Base-by-base conservation (phyloP, 441 rosid species). In the Brassica balearica region DNA sequence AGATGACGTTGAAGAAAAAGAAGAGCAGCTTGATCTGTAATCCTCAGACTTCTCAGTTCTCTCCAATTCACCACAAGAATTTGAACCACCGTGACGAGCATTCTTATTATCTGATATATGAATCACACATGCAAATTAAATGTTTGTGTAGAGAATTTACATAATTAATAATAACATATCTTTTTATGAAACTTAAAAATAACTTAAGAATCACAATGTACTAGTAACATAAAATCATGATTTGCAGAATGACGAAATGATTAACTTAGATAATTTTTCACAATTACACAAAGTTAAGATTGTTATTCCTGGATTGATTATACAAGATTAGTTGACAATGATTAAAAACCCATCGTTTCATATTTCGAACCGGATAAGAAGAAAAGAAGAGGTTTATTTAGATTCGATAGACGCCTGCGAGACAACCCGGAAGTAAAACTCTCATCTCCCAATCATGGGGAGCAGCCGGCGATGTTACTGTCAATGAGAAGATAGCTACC, bases 1-100 rank as follows among this genome's bases (percentile, higher is more conserved):
- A 27, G 87, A 86, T 3, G 78, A 74, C 1, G 86, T 64, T 0
- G 90, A 71, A 0, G 88, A 80, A 7, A 82, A 84, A 0, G 88
- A 89, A 27, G 77, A 81, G 2, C 11, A 55, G 77, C 82, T 82
- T 9, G 90, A 88, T 53, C 77, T 79, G 14, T 81, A 46, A 36
- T 77, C 78, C 20, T 88, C 88, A 6, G 64, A 41, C 32, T 77
- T 76, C 17, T 88, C 86, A 8, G 64, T 71, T 70, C 71, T 79
- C 71, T 76, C 85, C 1, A 74, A 15, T 34, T 76, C 77, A 20
- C 23, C 53, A 78, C 34, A 65, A 32, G 53, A 80, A 11, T 75
- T 75, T 48, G 69, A 68, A 61, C 3, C 82, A 15, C 14, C 68
- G 1, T 19, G 27, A 38, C 65, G 8, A 43, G 7, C 46, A 2